Percentiles rank a stretch among this genome's conserved stretches.
phyloP scores from a whole-genome alignment of 1,284 basidiomycete species.

The Ganoderma resinaceum region DNA sequence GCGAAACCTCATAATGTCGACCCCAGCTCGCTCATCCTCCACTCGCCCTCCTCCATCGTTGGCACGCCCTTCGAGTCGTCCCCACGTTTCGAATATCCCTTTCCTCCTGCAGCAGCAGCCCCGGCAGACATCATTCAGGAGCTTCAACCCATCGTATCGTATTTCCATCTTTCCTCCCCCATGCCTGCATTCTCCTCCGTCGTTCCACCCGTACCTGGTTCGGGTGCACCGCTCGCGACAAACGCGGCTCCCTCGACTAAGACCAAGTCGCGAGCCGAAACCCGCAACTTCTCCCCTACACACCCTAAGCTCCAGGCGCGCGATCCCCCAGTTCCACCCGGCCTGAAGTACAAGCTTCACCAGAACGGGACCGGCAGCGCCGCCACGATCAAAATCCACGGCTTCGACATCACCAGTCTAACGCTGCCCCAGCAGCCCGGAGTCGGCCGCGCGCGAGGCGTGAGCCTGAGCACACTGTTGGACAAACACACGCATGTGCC shows the following conservation, averaged over 20 bases:
- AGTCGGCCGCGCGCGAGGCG: conserved; percentile 13
- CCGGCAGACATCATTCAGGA: conserved; percentile 15
- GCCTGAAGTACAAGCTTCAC: conserved; percentile 35
- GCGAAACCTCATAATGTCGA: conserved; percentile 35
- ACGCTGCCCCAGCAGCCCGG: background rate
- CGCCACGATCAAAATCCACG: background rate
- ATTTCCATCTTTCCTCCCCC: conserved; percentile 18
- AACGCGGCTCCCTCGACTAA: conserved; percentile 8
- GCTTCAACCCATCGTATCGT: conserved; percentile 16
- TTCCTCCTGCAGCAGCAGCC: conserved; percentile 31
- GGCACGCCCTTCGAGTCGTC: conserved; percentile 44
- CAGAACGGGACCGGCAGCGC: background rate
- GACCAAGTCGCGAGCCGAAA: conserved; percentile 12
- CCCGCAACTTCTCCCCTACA: conserved; percentile 34
- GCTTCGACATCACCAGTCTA: background rate
- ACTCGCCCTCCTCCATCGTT: conserved; percentile 43
- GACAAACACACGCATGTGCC: background rate
- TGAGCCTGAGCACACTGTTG: conserved; percentile 16
- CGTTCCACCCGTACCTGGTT: conserved; percentile 4
- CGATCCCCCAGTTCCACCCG: conserved; percentile 41
- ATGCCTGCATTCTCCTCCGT: conserved; percentile 3
- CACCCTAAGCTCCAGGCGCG: conserved; percentile 35
- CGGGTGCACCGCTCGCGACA: conserved; percentile 10
- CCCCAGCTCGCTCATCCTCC: conserved; percentile 36
- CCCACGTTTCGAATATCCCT: conserved; percentile 45